phyloP scores from a whole-genome alignment of 2,329 filamentous ascomycete species.

The Aschersonia sp. region DNA sequence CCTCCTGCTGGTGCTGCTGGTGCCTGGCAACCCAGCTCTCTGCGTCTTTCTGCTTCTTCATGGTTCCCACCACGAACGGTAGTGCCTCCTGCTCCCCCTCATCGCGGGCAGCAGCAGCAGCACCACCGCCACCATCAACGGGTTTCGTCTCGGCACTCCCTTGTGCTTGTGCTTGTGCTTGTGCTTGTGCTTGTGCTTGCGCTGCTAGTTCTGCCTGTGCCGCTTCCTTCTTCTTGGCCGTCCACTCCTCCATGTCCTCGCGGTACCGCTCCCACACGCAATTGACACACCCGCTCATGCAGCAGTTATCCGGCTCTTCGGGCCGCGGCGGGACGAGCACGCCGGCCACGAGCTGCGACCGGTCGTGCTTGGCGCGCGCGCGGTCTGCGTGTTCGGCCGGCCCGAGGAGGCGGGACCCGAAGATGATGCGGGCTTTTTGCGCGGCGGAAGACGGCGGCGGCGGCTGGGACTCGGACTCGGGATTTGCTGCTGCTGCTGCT shows the following conservation, averaged over 20 bases:
- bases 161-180: conserved; percentile 49
- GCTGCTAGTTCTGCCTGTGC: conserved; percentile 35
- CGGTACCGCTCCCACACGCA: conserved; percentile 91
- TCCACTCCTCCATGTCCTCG: conserved; percentile 89
- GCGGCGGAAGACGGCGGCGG: background rate
- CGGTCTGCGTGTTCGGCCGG: conserved; percentile 54
- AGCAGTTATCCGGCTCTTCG: conserved; percentile 91
- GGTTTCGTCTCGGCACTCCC: no score
- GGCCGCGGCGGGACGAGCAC: conserved; percentile 72
- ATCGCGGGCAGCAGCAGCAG: conserved; percentile 41
- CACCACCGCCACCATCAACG: no score
- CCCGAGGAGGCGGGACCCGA: conserved; percentile 65
- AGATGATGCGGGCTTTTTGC: conserved; percentile 53
- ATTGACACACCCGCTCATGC: conserved; percentile 96
- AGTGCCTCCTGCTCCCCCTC: no score
- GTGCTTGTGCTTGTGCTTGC: conserved; percentile 53
- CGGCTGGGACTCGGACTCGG: no score
- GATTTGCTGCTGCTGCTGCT: no score
- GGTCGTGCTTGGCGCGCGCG: conserved; percentile 39
- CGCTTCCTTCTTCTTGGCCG: conserved; percentile 43
- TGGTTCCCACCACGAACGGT: conserved; percentile 23
- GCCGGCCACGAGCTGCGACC: conserved; percentile 57
- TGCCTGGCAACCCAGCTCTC: conserved; percentile 21
- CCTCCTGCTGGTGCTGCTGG: conserved; percentile 47
- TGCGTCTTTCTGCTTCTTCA: conserved; percentile 27